Evolutionary conservation across 768 basidiomycete species (phyloP), one percentile per base, ranked within the genome.

Genomic region (Kwoniella bestiolae): DNA sequence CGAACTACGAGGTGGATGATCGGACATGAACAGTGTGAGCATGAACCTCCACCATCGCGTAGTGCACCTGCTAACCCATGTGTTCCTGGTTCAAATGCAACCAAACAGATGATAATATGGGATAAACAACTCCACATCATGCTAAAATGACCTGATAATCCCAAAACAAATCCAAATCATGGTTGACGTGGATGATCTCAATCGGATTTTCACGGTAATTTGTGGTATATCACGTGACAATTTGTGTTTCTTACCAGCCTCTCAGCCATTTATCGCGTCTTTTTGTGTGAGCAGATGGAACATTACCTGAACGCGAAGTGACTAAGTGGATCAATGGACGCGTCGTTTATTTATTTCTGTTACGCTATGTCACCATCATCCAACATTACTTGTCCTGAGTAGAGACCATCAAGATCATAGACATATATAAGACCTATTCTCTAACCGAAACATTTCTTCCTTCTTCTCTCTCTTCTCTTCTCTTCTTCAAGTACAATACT

Each of bases 171-270:
- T n/a, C 56, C 63, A 65, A 31, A 44, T 65, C 63, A 65, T 35
- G 63, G 63, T 65, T 65, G 63, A 65, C 63, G 56, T 52, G 49
- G 32, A 56, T 38, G 12, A 61, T 14, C 6, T 56, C 50, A 21
- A 7, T 16, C 63, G 46, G 58, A 45, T 16, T 38, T 32, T 47
- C 29, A 3, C 60, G 53, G 61, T 56, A 38, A 57, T 65, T 52
- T 49, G 32, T 9, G 31, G 7, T 8, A 52, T 41, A 58, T 65
- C 63, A 65, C 63, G 63, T 65, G 63, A 65, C 59, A 2, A 58
- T 23, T 11, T 31, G 23, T 23, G n/a, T 59, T 63, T 56, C 18
- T 16, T n/a, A 58, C 63, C 56, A 65, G 56, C 56, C 56, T 59
- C 45, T 50, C 45, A 35, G 51, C 49, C 44, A 38, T 32, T 47